Conservation (phyloP, 1,139 yeast species). For the Scheffersomyces segobiensis region DNA sequence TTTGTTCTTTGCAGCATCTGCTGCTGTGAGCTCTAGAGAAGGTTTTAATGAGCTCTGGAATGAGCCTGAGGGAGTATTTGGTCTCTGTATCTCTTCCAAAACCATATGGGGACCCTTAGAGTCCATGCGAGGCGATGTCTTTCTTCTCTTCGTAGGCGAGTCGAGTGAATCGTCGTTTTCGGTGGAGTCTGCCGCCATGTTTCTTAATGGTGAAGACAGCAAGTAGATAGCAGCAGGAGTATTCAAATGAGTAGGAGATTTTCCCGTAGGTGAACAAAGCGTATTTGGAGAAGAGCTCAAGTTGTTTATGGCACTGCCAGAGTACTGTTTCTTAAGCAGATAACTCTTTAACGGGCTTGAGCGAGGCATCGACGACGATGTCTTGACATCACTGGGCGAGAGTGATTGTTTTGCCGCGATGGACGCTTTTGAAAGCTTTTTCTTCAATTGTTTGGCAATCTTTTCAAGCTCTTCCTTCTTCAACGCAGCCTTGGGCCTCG, state of each 20-base stretch:
- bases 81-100: slow-evolving; percentile 35
- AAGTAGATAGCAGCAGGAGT: slow-evolving; percentile 37
- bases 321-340: slow-evolving; percentile 23
- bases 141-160: slow-evolving; percentile 37
- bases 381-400: slow-evolving; percentile 7
- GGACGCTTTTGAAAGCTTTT: slow-evolving; percentile 45
- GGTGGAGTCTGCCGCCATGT: slow-evolving; percentile 16
- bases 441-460: slow-evolving; percentile 47
- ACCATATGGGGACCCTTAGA: slow-evolving; percentile 38
- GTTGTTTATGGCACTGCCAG: slow-evolving; percentile 14
- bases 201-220: slow-evolving; percentile 36
- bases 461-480: slow-evolving; percentile 49
- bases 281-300: slow-evolving; percentile 32
- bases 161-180: slow-evolving; percentile 15
- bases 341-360: slow-evolving; percentile 36
- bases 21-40: slow-evolving; percentile 31
- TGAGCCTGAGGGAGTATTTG: slow-evolving; percentile 27
- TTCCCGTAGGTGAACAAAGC: slow-evolving; percentile 42
- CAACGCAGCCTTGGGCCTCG: slow-evolving; percentile 38
- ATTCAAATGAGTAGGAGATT: slow-evolving; percentile 44
- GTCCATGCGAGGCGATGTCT: slow-evolving; percentile 19
- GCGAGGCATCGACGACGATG: slow-evolving; percentile 12
- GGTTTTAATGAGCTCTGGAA: slow-evolving; percentile 29
- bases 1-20: slow-evolving; percentile 4
- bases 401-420: slow-evolving; percentile 46